phyloP scores from a whole-genome alignment of 768 basidiomycete genomes.

The Lactarius pseudohatsudake region DNA sequence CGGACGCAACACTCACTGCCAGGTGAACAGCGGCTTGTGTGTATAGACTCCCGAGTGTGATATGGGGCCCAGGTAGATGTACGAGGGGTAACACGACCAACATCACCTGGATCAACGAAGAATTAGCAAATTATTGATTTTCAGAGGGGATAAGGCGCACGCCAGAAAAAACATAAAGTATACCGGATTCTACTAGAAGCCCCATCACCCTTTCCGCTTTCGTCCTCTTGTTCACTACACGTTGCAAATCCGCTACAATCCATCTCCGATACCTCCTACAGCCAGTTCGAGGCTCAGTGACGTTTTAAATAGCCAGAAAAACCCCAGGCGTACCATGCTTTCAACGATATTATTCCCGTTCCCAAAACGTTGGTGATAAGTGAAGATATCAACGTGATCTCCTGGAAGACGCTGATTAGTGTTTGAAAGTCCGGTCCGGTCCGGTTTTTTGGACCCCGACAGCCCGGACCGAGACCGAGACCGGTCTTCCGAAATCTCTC shows the following conservation, averaged over 20 bases:
- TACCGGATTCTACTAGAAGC: background rate
- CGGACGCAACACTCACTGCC: too few species aligned
- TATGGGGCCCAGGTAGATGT: too few species aligned
- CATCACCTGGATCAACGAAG: too few species aligned
- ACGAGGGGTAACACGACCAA: too few species aligned
- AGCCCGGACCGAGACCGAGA: too few species aligned
- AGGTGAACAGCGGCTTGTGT: too few species aligned
- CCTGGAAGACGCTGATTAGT: conserved; percentile 1
- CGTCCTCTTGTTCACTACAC: background rate
- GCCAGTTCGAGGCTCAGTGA: background rate
- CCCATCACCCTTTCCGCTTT: background rate
- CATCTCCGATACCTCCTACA: background rate
- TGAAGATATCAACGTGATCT: background rate
- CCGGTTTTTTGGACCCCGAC: too few species aligned
- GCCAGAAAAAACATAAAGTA: background rate
- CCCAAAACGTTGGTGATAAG: conserved; percentile 1
- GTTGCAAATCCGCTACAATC: background rate
- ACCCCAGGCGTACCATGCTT: conserved; percentile 3
- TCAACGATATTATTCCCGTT: background rate
- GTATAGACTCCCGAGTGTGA: too few species aligned
- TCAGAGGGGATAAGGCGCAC: background rate
- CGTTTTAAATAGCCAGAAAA: background rate
- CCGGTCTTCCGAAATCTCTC: too few species aligned
- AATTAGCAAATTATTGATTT: too few species aligned
- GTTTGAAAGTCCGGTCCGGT: too few species aligned